Conservation (phyloP, 345 rosid species). For the Excoecaria cochinchinensis region DNA sequence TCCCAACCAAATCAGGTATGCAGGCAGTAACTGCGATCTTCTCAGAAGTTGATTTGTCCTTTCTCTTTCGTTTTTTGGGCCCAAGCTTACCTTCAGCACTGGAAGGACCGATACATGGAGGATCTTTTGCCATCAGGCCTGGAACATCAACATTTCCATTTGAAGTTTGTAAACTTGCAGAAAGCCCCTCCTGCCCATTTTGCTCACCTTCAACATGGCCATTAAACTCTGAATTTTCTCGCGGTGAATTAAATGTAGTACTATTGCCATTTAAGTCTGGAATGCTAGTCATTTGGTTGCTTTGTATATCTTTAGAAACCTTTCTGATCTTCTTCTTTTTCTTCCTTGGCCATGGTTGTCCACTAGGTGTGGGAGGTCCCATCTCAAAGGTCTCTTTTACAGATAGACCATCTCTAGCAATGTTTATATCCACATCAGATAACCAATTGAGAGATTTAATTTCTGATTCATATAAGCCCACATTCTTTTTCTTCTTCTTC, state of each 20-base stretch:
- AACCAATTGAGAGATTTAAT: slow-evolving; percentile 36
- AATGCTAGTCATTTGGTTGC: slow-evolving; percentile 34
- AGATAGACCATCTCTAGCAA: slow-evolving; percentile 25
- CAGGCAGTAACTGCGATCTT: background rate
- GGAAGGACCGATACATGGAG: background rate
- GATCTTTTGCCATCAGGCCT: slow-evolving; percentile 1
- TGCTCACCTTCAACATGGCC: slow-evolving; percentile 21
- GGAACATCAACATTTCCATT: slow-evolving; percentile 19
- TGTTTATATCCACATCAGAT: slow-evolving; percentile 39
- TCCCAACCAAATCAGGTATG: slow-evolving; percentile 61
- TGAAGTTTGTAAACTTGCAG: slow-evolving; percentile 1
- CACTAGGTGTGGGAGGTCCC: slow-evolving; percentile 22
- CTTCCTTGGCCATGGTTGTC: slow-evolving; percentile 14
- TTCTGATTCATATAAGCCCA: slow-evolving; percentile 30
- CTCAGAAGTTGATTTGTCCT: slow-evolving; percentile 40
- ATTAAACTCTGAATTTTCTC: slow-evolving; percentile 17
- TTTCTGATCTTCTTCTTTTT: slow-evolving; percentile 17
- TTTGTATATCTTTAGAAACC: slow-evolving; percentile 13
- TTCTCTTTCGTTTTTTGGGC: slow-evolving; percentile 51
- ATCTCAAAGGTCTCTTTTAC: slow-evolving; percentile 25
- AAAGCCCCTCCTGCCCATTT: slow-evolving; percentile 13
- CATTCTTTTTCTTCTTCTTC: slow-evolving; percentile 18
- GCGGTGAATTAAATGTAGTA: slow-evolving; percentile 9
- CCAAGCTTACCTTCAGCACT: slow-evolving; percentile 9
- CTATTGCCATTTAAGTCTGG: slow-evolving; percentile 59